Evolutionary conservation across 108 stramenopile genomes (phyloP), one percentile per base, ranked within the genome.

Genomic region (Cyclostephanos tholiformis): DNA sequence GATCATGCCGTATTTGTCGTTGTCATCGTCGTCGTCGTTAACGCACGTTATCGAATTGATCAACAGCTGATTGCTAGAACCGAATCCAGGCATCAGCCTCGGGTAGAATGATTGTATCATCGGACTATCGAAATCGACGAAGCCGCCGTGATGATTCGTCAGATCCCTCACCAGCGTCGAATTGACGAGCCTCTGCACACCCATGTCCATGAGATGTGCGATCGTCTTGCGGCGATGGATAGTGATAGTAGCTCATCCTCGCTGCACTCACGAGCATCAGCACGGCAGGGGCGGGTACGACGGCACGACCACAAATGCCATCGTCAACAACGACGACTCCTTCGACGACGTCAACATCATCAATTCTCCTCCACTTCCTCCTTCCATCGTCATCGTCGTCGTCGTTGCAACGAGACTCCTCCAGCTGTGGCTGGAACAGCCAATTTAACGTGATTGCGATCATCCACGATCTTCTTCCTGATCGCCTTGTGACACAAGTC

Each of bases 381-480:
- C 48, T 22, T 17, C 14, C 9, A 43, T 52, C 49, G 74, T 51
- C 12, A 67, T 56, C 30, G 56, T 43, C 26, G 51, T 27, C 29
- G n/a, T n/a, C n/a, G n/a, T n/a, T n/a, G n/a, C n/a, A n/a, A n/a
- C n/a, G n/a, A n/a, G n/a, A n/a, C 72, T 36, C 44, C 62, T 68
- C 93, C 93, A 95, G 25, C 59, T 69, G 69, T 92, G 2, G 94
- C 91, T 4, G 94, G 94, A 9, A 87, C 89, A 48, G 77, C 79
- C 36, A 95, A 69, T 7, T 85, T 69, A 48, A 95, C 84, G 53
- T 92, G 86, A 73, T 95, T 92, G 66, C 89, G 84, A 27, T 83
- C 74, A 5, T 89, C 89, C 10, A 88, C 82, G n/a, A 91, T 86
- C 46, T 86, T 77, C 77, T 91, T 87, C 62, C 91, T 84, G 38